Percentiles rank a stretch among this genome's conserved stretches.
Conservation (phyloP, 371 early-diverging fungal species). For the Mucor piriformis region DNA sequence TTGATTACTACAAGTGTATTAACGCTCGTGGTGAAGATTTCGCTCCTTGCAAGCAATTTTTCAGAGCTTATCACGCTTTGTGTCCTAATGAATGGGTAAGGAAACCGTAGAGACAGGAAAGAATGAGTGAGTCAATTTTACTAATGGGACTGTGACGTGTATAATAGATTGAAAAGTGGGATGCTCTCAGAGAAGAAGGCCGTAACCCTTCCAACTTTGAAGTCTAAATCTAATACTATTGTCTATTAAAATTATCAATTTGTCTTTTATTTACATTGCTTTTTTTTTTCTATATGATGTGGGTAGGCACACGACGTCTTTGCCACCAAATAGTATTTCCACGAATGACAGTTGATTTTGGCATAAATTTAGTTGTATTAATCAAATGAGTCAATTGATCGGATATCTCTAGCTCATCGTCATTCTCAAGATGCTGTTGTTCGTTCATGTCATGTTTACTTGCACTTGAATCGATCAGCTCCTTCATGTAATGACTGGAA, state of each 20-base stretch:
- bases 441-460: conserved; percentile 27
- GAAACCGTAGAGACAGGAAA: background rate
- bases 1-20: conserved; percentile 89
- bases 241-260: conserved; percentile 5
- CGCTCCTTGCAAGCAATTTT: conserved; percentile 87
- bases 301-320: too few species aligned
- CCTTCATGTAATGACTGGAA: conserved; percentile 22
- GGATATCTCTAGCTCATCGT: conserved; percentile 6
- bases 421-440: conserved; percentile 1
- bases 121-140: background rate
- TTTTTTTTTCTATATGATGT: background rate
- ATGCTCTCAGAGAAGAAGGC: conserved; percentile 81
- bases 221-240: conserved; percentile 26
- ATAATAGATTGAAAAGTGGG: conserved; percentile 79
- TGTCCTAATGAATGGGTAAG: conserved; percentile 91
- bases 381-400: conserved; percentile 22
- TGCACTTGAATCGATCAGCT: conserved; percentile 39
- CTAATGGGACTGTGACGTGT: background rate
- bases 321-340: conserved; percentile 54
- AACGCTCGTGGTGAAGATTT: conserved; percentile 90
- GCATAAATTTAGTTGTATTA: conserved; percentile 31
- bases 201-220: conserved; percentile 69
- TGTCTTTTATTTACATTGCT: conserved; percentile 13
- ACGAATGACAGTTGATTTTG: conserved; percentile 41
- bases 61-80: conserved; percentile 71